Conservation (phyloP, 192 early-diverging fungal genomes). For the Entomortierella lignicola region DNA sequence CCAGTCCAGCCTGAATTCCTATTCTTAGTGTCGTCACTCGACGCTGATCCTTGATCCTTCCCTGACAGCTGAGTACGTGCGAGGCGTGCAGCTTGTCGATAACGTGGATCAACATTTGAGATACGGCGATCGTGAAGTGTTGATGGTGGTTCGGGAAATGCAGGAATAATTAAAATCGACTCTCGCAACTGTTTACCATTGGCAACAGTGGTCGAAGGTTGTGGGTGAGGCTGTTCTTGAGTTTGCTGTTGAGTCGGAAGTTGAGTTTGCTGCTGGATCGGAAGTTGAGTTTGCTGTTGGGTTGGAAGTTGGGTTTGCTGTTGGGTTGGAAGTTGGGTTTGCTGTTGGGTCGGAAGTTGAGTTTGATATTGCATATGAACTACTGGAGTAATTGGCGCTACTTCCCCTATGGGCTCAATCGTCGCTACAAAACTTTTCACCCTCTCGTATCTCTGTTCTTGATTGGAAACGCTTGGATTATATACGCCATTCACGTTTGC, state of each 20-base stretch:
- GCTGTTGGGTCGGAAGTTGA: not conserved
- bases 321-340: not conserved
- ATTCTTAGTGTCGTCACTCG: slow-evolving; percentile 11
- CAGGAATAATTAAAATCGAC: slow-evolving; percentile 28
- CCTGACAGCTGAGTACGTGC: slow-evolving; percentile 3
- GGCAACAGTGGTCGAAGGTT: not conserved
- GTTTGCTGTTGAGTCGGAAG: not conserved
- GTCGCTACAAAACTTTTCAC: slow-evolving; percentile 15
- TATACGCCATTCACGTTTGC: not conserved
- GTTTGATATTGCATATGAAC: no score
- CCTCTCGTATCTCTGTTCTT: slow-evolving; percentile 8
- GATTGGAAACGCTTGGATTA: not conserved
- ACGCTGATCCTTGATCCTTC: not conserved
- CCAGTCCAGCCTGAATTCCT: not conserved
- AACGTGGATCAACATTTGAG: slow-evolving; percentile 33
- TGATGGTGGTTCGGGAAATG: slow-evolving; percentile 39
- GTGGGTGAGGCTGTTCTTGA: not conserved
- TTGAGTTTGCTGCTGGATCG: not conserved
- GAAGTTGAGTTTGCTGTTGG: not conserved
- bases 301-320: not conserved
- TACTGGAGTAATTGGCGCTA: not conserved
- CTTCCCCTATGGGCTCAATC: slow-evolving; percentile 4
- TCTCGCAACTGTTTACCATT: not conserved
- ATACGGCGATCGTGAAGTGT: slow-evolving; percentile 48
- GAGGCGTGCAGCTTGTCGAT: slow-evolving; percentile 16